Conservation (phyloP, 805 yeast genomes). For the Pichia thaimueangensis region DNA sequence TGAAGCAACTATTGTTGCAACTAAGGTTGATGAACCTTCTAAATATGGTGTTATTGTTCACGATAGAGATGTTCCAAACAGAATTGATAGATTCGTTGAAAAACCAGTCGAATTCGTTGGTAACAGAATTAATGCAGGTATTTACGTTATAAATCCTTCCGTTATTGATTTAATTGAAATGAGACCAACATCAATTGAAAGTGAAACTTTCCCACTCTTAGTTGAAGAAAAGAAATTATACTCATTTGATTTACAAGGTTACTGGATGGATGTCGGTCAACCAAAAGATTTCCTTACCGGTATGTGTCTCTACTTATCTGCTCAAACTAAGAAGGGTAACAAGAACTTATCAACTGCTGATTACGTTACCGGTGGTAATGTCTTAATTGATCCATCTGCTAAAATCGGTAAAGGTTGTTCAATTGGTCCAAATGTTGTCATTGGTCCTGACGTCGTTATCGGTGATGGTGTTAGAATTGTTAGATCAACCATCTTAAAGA, state of each 20-base stretch:
- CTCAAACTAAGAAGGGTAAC: constrained; percentile 77
- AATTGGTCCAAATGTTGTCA: constrained; percentile 96
- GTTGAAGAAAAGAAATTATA: constrained; percentile 84
- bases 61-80: constrained; percentile 89
- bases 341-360: constrained; percentile 54
- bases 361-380: constrained; percentile 85
- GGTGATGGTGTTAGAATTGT: constrained; percentile 99
- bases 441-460: constrained; percentile 92
- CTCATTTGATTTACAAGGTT: constrained; percentile 97
- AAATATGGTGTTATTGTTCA: constrained; percentile 99
- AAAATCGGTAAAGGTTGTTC: constrained; percentile 87
- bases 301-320: constrained; percentile 83
- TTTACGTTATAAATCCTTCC: constrained; percentile 94
- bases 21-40: constrained; percentile 99
- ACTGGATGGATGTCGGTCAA: constrained; percentile 99
- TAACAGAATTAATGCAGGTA: constrained; percentile 99
- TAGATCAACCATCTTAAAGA: constrained; percentile 86
- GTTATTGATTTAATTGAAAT: constrained; percentile 94
- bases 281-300: constrained; percentile 99
- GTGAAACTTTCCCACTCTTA: constrained; percentile 97
- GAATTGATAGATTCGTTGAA: constrained; percentile 97
- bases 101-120: constrained; percentile 99
- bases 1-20: constrained; percentile 97
- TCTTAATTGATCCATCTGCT: constrained; percentile 90
- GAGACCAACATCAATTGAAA: constrained; percentile 98